Evolutionary conservation across 257 asterid species (phyloP).

Genomic region (Gynochthodes officinalis): DNA sequence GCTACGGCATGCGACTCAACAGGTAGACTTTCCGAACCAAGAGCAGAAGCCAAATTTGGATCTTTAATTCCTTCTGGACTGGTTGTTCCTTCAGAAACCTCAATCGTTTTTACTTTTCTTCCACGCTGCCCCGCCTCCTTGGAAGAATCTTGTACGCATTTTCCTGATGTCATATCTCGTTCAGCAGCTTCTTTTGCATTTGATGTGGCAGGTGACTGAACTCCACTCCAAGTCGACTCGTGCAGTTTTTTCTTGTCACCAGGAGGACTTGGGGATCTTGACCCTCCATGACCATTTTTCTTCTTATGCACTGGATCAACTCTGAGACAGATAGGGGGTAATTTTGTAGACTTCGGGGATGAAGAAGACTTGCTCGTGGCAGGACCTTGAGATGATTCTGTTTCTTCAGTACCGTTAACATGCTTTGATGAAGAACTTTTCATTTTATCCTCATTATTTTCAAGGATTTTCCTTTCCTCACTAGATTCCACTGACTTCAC

Average conservation of each 20-base stretch:
- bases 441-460: conserved; percentile 10
- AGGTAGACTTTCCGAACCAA: not conserved
- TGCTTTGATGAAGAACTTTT: conserved; percentile 4
- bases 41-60: not conserved
- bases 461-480: conserved; percentile 12
- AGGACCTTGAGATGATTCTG: conserved; percentile 19
- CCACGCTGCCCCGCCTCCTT: conserved; percentile 23
- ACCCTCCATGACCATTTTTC: conserved; percentile 34
- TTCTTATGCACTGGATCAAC: conserved; percentile 68
- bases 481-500: conserved; percentile 42
- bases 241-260: conserved; percentile 27
- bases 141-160: conserved; percentile 7
- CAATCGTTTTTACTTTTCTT: conserved; percentile 25
- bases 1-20: not conserved
- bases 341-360: conserved; percentile 45
- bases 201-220: conserved; percentile 8
- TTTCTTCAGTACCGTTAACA: conserved; percentile 16
- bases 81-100: conserved; percentile 36
- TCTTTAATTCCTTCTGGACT: conserved; percentile 13
- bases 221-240: conserved; percentile 17
- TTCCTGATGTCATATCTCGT: not conserved
- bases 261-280: conserved; percentile 52
- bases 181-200: conserved; percentile 11
- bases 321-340: conserved; percentile 76
- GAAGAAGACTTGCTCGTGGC: conserved; percentile 32